Conservation (phyloP, 2,329 filamentous ascomycete species). For the Fusarium multiceps region DNA sequence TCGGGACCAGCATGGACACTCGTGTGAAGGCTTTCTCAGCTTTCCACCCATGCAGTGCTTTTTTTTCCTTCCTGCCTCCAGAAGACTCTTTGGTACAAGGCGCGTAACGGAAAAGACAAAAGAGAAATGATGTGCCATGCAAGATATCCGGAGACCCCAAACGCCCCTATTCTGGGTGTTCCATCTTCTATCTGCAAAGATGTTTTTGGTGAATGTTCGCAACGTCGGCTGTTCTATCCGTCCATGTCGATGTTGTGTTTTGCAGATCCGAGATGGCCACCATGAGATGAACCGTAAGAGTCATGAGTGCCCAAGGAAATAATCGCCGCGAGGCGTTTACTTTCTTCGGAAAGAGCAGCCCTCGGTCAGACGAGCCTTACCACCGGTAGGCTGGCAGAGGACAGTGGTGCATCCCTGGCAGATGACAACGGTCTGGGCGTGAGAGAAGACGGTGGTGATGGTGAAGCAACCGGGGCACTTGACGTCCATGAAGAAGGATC, state of each 20-base stretch:
- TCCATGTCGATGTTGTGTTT: conserved; percentile 62
- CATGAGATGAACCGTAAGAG: conserved; percentile 61
- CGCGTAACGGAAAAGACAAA: conserved; percentile 60
- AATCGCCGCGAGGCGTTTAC: conserved; percentile 73
- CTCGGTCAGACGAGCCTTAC: conserved; percentile 98
- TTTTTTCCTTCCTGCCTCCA: conserved; percentile 55
- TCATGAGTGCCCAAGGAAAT: conserved; percentile 61
- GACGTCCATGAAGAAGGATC: conserved; percentile 99
- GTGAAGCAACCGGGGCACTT: conserved; percentile 99
- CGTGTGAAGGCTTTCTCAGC: conserved; percentile 70
- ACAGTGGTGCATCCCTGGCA: conserved; percentile 99
- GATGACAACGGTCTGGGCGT: conserved; percentile 99
- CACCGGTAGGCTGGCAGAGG: conserved; percentile 99
- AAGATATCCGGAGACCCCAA: conserved; percentile 84
- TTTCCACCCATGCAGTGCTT: conserved; percentile 67
- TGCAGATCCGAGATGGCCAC: conserved; percentile 70
- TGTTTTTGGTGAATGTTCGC: conserved; percentile 55
- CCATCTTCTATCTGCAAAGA: conserved; percentile 79
- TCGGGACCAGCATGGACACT: conserved; percentile 59
- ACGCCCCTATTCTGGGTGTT: conserved; percentile 75
- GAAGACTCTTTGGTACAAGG: conserved; percentile 60
- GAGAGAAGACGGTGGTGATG: conserved; percentile 99
- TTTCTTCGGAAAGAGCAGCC: conserved; percentile 99
- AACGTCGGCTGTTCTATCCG: conserved; percentile 61
- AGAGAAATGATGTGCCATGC: conserved; percentile 68